Base-by-base conservation (phyloP, 352 stramenopile species). In the Lagenidium giganteum region DNA sequence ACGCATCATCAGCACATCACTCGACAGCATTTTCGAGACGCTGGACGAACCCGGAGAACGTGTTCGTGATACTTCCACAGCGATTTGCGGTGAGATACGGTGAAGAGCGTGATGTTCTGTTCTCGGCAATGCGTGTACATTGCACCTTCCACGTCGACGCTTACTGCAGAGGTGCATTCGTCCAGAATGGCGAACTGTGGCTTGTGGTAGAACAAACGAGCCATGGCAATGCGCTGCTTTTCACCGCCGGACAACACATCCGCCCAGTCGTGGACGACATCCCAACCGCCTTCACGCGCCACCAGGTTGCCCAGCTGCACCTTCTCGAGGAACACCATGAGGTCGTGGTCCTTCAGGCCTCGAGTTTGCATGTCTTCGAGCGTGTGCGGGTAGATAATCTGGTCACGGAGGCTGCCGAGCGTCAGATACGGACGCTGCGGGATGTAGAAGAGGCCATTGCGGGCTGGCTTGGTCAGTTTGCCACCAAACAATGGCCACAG, bases 91-190 rank as follows among this genome's bases (percentile, higher is more conserved):
- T 96, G 86, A 45, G 83, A 95, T 26, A 96, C 86, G 3, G 86
- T 96, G 54, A 96, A 95, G 20, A 95, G 66, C 50, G 86, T 96
- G 56, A 96, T 96, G 63, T 87, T 86, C 40, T 93, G 80, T 43
- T 84, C 64, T 26, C 78, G 71, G 52, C 82, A 92, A 44, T 83
- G 63, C 36, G 59, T 74, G 72, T 96, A 96, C 70, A 96, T 92
- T 5, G 52, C 66, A 30, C 80, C 82, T 64, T 96, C 86, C 4
- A 95, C 79, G 47, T 95, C 87, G 13, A 91, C 73, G 40, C 69
- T 87, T 11, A 95, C 82, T 18, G 77, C 80, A 22, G 75, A 90
- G 17, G 79, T 95, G 42, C 81, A 91, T 42, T 95, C 87, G 53
- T 96, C 85, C 24, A 96, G 55, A 33, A 96, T 95, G 31, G 85